Percentiles rank a stretch among this genome's conserved stretches.
phyloP scores from a whole-genome alignment of 108 stramenopile species.

The Pseudonitzschia multistriata region DNA sequence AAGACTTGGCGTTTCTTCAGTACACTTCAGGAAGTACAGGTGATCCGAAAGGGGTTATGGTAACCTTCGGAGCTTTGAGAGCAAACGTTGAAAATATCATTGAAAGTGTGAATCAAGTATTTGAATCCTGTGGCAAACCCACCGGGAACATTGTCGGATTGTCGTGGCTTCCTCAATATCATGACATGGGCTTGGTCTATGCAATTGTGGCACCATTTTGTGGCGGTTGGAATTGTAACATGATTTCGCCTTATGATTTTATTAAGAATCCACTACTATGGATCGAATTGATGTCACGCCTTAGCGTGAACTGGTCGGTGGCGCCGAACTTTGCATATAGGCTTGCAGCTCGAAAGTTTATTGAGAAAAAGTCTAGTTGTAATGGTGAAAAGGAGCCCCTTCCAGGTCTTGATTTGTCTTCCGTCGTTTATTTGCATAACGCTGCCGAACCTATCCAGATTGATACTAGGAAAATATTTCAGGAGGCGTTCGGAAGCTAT shows the following conservation, averaged over 20 bases:
- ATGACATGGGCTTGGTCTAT: constrained; percentile 99
- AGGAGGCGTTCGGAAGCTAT: constrained; percentile 60
- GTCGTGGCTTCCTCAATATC: constrained; percentile 99
- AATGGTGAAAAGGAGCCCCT: neutral
- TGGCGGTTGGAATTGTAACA: constrained; percentile 94
- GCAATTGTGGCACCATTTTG: constrained; percentile 90
- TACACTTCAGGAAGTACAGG: constrained; percentile 96
- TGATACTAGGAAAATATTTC: constrained; percentile 72
- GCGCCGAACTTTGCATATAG: constrained; percentile 97
- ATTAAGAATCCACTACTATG: constrained; percentile 90
- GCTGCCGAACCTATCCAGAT: constrained; percentile 95
- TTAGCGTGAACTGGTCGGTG: constrained; percentile 89
- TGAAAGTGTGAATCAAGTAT: constrained; percentile 2
- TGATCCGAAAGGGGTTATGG: constrained; percentile 94
- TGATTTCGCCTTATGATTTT: constrained; percentile 89
- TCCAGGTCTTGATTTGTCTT: constrained; percentile 71
- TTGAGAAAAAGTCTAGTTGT: no score
- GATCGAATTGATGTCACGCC: constrained; percentile 76
- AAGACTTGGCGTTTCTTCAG: constrained; percentile 91
- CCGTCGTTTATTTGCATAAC: constrained; percentile 89
- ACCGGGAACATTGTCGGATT: constrained; percentile 75
- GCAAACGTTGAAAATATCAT: constrained; percentile 43
- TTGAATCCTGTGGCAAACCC: neutral
- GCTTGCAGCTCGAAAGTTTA: constrained; percentile 87
- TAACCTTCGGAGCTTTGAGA: constrained; percentile 78